These are phyloP conservation scores for Cicer yamashitae DNA, from an alignment of 306 rosid genomes.

Conservation along the genomic window DNA sequence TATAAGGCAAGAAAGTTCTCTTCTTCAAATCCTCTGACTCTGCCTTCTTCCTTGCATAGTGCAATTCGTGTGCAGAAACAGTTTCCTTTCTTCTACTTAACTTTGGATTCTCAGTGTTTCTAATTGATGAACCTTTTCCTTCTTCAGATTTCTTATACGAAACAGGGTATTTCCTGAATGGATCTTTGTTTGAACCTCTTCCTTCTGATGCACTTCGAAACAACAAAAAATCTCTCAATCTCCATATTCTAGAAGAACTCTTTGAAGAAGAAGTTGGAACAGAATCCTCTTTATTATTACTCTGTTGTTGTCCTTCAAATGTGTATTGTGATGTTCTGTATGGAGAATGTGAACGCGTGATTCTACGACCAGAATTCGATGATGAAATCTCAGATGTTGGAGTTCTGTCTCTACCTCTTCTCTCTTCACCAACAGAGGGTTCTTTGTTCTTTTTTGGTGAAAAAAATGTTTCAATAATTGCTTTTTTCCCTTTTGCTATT, in stretches of 20 bases:
- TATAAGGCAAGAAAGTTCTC: conserved; percentile 89
- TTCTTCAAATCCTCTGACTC: conserved; percentile 77
- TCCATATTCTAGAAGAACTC: conserved; percentile 73
- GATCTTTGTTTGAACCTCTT: conserved; percentile 68
- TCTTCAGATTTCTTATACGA: conserved; percentile 53
- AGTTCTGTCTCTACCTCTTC: conserved; percentile 66
- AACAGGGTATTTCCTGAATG: conserved; percentile 57
- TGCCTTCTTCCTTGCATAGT: conserved; percentile 74
- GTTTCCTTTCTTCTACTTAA: conserved; percentile 47
- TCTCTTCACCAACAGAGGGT: conserved; percentile 3
- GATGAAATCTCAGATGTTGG: conserved; percentile 37
- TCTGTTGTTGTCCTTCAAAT: conserved; percentile 51
- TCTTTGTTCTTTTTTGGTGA: conserved; percentile 48
- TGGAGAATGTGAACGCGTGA: conserved; percentile 76
- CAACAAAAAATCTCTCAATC: conserved; percentile 69
- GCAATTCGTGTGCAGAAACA: conserved; percentile 76
- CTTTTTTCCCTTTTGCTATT: conserved; percentile 43
- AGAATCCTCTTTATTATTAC: conserved; percentile 43
- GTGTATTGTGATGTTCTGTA: conserved; percentile 52
- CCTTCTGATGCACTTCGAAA: conserved; percentile 97
- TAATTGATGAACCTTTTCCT: conserved; percentile 42
- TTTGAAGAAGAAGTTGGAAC: conserved; percentile 46
- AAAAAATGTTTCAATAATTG: conserved; percentile 44
- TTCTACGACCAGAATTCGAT: conserved; percentile 56
- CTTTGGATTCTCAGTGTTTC: conserved; percentile 41